Evolutionary conservation across 257 asterid species (phyloP).

Genomic region (Capsicum chinense): DNA sequence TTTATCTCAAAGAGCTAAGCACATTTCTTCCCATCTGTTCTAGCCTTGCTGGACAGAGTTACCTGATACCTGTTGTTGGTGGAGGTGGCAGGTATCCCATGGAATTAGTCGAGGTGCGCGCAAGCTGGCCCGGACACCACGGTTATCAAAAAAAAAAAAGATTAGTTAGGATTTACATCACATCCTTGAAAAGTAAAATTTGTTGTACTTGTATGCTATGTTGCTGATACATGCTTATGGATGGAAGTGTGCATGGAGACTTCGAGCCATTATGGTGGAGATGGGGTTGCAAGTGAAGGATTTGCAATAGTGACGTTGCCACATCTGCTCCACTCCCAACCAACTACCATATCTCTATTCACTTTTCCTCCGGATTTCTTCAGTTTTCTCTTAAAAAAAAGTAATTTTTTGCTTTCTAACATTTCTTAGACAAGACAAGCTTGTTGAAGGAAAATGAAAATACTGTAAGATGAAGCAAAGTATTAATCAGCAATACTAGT

Average conservation of each 20-base stretch:
- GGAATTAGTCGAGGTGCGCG: too few relatives aligned
- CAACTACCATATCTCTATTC: background rate
- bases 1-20: slow-evolving; percentile 6
- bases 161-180: slow-evolving; percentile 4
- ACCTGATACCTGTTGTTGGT: too few relatives aligned
- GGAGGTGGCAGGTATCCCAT: too few relatives aligned
- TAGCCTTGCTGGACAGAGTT: too few relatives aligned
- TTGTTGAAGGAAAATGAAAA: slow-evolving; percentile 5
- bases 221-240: background rate
- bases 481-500: background rate
- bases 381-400: background rate
- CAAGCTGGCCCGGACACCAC: too few relatives aligned
- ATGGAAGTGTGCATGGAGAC: background rate
- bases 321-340: slow-evolving; percentile 23
- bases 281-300: slow-evolving; percentile 22
- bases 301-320: slow-evolving; percentile 9
- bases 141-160: background rate
- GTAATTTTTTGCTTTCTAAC: background rate
- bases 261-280: slow-evolving; percentile 5
- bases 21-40: background rate
- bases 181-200: background rate
- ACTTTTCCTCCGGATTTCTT: background rate
- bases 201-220: background rate
- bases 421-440: slow-evolving; percentile 11
- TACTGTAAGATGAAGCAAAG: slow-evolving; percentile 16